Conservation (phyloP, 2,329 filamentous ascomycete genomes). For the Exophiala lecanii-corni region DNA sequence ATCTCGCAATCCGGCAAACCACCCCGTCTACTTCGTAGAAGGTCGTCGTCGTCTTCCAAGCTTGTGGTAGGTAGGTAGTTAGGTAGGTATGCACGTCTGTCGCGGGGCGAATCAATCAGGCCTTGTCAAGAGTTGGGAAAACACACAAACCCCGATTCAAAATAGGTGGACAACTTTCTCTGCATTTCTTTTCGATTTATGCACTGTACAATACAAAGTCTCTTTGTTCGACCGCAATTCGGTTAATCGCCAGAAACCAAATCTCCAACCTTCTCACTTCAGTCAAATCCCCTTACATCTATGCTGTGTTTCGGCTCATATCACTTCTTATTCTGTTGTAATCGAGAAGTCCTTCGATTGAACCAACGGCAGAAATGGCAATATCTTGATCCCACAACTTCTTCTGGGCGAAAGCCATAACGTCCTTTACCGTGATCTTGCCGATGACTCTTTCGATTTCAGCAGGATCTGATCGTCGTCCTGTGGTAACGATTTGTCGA, state of each 20-base stretch:
- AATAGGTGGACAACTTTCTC: no score
- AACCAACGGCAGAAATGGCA: constrained; percentile 86
- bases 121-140: no score
- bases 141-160: no score
- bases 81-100: no score
- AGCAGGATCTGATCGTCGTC: constrained; percentile 80
- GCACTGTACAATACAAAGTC: constrained; percentile 19
- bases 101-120: no score
- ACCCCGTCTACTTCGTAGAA: no score
- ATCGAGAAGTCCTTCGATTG: constrained; percentile 73
- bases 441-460: constrained; percentile 94
- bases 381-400: constrained; percentile 98
- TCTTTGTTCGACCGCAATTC: constrained; percentile 3
- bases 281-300: constrained; percentile 18
- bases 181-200: constrained; percentile 15
- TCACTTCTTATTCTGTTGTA: constrained; percentile 60
- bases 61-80: no score
- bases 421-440: constrained; percentile 86
- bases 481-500: constrained; percentile 96
- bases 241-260: no score
- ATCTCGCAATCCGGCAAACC: no score
- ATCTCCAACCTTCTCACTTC: not conserved
- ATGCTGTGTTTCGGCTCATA: constrained; percentile 70
- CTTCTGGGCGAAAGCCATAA: constrained; percentile 91
- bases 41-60: no score